A percentile compares a stretch with the other conserved stretches of the same genome.
Evolutionary conservation across 192 early-diverging fungal species (phyloP).

Genomic region (Rhizoclosmatium sp.): DNA sequence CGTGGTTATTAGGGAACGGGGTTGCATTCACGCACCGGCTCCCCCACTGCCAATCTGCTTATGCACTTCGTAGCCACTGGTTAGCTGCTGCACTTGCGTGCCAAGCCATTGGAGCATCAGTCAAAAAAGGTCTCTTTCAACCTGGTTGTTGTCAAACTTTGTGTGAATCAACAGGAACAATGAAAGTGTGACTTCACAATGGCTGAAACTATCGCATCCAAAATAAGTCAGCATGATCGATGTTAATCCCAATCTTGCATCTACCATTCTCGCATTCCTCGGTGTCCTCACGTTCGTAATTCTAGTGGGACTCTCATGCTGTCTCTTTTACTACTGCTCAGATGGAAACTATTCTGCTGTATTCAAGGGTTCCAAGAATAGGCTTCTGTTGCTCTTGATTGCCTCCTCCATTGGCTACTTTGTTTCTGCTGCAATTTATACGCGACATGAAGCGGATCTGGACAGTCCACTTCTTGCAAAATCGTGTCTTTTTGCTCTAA

Average conservation of each 20-base stretch:
- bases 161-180: background rate
- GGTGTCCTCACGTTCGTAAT: background rate
- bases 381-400: background rate
- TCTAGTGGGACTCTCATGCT: background rate
- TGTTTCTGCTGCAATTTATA: background rate
- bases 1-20: background rate
- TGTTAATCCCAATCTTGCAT: background rate
- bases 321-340: background rate
- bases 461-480: background rate
- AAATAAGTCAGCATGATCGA: background rate
- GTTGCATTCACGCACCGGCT: background rate
- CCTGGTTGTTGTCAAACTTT: background rate
- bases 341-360: background rate
- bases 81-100: background rate
- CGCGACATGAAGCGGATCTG: background rate
- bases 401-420: background rate
- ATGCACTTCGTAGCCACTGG: constrained; percentile 14
- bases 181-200: background rate
- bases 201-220: background rate
- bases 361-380: background rate
- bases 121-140: background rate
- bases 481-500: background rate
- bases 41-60: constrained; percentile 38
- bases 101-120: constrained; percentile 34
- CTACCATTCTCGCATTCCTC: background rate